Base-by-base conservation (phyloP, 192 early-diverging fungal genomes). In the Coemansia sp. region DNA sequence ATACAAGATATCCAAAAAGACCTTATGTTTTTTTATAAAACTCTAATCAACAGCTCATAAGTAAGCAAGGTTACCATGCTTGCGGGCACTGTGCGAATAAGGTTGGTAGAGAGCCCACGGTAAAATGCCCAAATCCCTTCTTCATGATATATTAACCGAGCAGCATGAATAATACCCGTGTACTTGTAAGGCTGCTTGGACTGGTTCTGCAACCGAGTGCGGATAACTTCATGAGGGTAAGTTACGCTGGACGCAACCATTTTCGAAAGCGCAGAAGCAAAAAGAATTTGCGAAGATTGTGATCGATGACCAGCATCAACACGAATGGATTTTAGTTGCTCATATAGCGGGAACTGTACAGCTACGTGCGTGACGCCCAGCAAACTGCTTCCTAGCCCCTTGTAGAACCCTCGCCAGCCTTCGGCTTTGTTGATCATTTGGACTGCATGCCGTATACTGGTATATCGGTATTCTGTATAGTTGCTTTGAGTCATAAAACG, bases 281-380 rank as follows among this genome's bases (percentile, higher is more conserved):
- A 48, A 8, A 98, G 72, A 53, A 98, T 93, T 30, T 78, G 68
- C 36, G 53, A 41, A 20, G 74, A 75, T 30, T 77, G 60, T 26
- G 73, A 40, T 28, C 61, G 57, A 49, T 55, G 56, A 18, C 53
- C 38, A 14, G 16, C 47, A 28, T 67, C 65, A 30, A 51, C 65
- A 11, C 51, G 16, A 42, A 72, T 12, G 43, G 47, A 63, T 70
- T 95, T 96, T 35, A 98, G 68, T 52, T 84, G 80, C 76, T 98
- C 96, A 74, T 98, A 98, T 35, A 98, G 77, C 30, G 96, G 96
- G 61, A 98, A 98, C 72, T 94, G 93, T 23, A 98, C 81, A 5
- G 90, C 91, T 1, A 94, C 93, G 68, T 98, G 96, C 28, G 82
- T 87, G 30, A 94, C 89, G 35, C 96, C 96, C 69, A 97, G 79